Evolutionary conservation across 495 filamentous ascomycete genomes (phyloP), one percentile per base, ranked within the genome.

Genomic region (Hypoxylon rickii): DNA sequence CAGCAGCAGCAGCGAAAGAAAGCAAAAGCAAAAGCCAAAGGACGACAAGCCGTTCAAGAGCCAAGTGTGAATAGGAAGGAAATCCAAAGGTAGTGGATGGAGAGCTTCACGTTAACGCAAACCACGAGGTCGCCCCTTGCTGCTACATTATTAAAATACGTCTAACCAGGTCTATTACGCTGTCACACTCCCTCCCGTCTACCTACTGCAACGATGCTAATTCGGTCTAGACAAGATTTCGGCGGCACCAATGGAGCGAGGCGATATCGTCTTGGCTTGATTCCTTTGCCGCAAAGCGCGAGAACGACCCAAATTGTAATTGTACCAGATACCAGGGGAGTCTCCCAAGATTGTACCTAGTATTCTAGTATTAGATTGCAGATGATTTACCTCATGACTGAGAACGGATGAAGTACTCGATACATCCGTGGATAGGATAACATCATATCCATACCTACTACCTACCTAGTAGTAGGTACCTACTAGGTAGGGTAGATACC

Each of bases 311-410:
- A n/a, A n/a, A n/a, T n/a, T 7, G 26, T 29, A 8, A 21, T 46
- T 47, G 55, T 58, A 58, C 37, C 31, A n/a, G 32, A 7, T 59
- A 59, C 55, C 42, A 40, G 5, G 37, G n/a, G n/a, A n/a, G n/a
- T n/a, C n/a, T n/a, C n/a, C n/a, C n/a, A n/a, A n/a, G n/a, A n/a
- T n/a, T n/a, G n/a, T n/a, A n/a, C n/a, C n/a, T n/a, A n/a, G n/a
- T n/a, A n/a, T n/a, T 7, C 17, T 7, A 13, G 4, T 36, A 16
- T 29, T 8, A 40, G 34, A 40, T 40, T 44, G 42, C 41, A 15
- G n/a, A 39, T 29, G 7, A 41, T 42, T 32, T 31, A 22, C 32
- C 12, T 34, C 7, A 54, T 40, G 12, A 21, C 1, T 15, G 31
- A 49, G 13, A 43, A 16, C 29, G 42, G 20, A 37, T 32, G 26